Base-by-base conservation (phyloP, 805 yeast species). In the Lipomyces starkeyi region DNA sequence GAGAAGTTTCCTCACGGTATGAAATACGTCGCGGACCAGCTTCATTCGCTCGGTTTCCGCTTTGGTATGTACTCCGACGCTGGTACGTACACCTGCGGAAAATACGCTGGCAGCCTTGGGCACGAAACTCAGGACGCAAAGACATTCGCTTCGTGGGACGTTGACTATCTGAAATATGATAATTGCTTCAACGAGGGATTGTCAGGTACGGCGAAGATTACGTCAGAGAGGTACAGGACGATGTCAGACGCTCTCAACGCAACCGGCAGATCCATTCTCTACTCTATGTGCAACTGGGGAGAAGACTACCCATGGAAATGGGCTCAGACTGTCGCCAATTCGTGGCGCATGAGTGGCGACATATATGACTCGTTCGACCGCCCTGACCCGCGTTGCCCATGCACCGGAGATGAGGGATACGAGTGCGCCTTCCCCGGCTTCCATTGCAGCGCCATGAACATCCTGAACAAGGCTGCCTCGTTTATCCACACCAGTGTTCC, bases 1-100 rank as follows among this genome's bases (percentile, higher is more conserved):
- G 58, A 37, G 34, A 76, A 75, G 59, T 77, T 77, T 61, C 78
- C 79, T 17, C 59, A 69, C 56, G 79, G 79, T 22, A 75, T 76
- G 69, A 67, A 65, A 27, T 58, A 68, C 29, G 66, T 77, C 29
- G 61, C 77, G 9, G 77, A 77, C 58, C 8, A 65, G 40, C 69
- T 77, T 20, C 79, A 77, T 62, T 72, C 64, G 20, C 47, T 67
- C 56, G 76, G 74, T 8, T 71, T 77, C 53, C 68, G 73, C 53
- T 77, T 74, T 59, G 79, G 79, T 9, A 77, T 77, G 78, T 77
- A 77, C 66, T 75, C 78, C 3, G 72, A 75, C 27, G 79, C 79
- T 53, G 79, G 37, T 2, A 1, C 37, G 53, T 76, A 71, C 64
- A 77, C 79, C 11, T 77, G 79, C 65, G 78, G 74, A 37, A 75